Base-by-base conservation (phyloP, 176 grass and related monocot genomes). In the Canna indica region DNA sequence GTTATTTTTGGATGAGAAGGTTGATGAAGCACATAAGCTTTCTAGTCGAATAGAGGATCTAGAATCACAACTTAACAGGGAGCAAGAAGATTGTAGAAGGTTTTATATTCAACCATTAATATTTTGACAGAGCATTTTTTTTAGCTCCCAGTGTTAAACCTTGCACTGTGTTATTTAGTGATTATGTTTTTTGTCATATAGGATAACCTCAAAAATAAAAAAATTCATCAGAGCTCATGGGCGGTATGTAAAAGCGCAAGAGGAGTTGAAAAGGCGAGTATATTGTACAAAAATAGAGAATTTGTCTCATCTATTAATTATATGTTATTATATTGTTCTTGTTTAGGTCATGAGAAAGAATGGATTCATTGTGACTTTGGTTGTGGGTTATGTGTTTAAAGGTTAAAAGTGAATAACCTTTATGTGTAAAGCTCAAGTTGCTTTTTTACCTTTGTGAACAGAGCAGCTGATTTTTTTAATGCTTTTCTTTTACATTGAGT, bases 201-300 rank as follows among this genome's bases (percentile, higher is more conserved):
- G 90, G 84, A 87, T 90, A 76, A 56, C 77, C 71, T 87, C 81
- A 74, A 95, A 90, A 84, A 72, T 83, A 41, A 90, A 78, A 74
- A 95, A 90, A 69, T 80, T 95, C 31, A 56, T 82, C 71, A 90
- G 83, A 90, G 86, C 86, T 82, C 84, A 95, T 73, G 73, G 68
- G 28, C 81, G 79, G 54, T 83, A 87, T 65, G 52, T 87, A 27
- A 95, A 90, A 80, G 86, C 86, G 53, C 79, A 80, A n/a, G 86
- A 87, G 5, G 86, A 87, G 70, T 82, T 87, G 70, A 95, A 90
- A 81, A 90, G 90, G 90, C 62, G 65, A n/a, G 81, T 87, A 77
- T 35, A 31, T 20, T 68, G 44, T 68, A 1, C 15, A 25, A 13
- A 26, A 24, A 41, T 17, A 28, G 14, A 16, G 16, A 31, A n/a